Base-by-base conservation (phyloP, 208 protist genomes). In the Acanthamoeba culbertsoni region DNA sequence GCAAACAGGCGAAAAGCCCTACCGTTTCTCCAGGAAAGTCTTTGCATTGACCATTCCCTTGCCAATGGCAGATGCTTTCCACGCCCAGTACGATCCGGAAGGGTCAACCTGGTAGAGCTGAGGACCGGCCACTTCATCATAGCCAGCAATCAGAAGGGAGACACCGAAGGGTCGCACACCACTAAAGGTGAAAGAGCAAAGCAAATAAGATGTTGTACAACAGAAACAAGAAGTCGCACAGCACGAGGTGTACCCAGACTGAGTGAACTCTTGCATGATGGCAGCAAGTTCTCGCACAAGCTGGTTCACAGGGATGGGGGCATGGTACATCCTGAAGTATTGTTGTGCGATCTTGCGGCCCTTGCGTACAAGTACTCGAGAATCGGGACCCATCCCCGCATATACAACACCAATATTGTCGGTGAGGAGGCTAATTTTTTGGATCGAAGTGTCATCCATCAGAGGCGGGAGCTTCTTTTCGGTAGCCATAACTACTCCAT, bases 61-160 rank as follows among this genome's bases (percentile, higher is more conserved):
- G 37, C 99, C 99, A 94, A 99, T 99, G 0, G 99, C 99, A 16
- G 99, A 98, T 7, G 99, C 99, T 97, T 99, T 99, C 99, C 99
- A 99, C 7, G 98, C 98, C 95, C 97, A 99, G 96, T 99, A 99
- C 12, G 99, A 99, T 35, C 99, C 99, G 68, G 98, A 99, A 40
- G 99, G 99, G 95, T 99, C 99, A 28, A 96, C 94, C 91, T 99
- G 99, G 93, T 99, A 99, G 1, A 99, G 96, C 88, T 99, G 98
- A 75, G 99, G 98, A 16, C 98, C 98, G 40, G 97, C 97, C 0
- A 94, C 95, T 71, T 99, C 98, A 86, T 99, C 98, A 37, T 95
- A 98, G 35, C 99, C 99, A 37, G 98, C 97, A 26, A 99, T 97
- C 2, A 99, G 97, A 5, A 99, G 96, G n/a, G 98, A 99, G 65